A percentile compares a stretch with the other conserved stretches of the same genome.
Conservation (phyloP, 345 rosid species). For the Cardiospermum halicacabum region DNA sequence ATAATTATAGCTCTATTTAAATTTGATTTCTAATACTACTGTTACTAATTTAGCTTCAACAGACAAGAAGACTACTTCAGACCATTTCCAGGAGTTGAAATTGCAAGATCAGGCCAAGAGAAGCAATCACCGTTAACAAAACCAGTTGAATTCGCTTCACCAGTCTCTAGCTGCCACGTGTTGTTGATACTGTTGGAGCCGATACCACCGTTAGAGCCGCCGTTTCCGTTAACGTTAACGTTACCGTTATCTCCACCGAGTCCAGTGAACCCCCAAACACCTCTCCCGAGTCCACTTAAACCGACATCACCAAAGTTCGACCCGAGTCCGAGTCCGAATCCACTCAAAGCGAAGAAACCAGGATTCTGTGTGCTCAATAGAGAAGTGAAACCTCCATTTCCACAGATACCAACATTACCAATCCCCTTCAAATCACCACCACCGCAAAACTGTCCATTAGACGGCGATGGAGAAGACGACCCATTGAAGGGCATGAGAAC, state of each 20-base stretch:
- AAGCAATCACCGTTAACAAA: slow-evolving; percentile 67
- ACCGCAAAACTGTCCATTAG: slow-evolving; percentile 18
- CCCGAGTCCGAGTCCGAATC: slow-evolving; percentile 71
- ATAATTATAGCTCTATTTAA: slow-evolving; percentile 8
- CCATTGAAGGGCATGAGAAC: slow-evolving; percentile 50
- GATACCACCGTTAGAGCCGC: slow-evolving; percentile 20
- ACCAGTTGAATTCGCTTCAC: slow-evolving; percentile 31
- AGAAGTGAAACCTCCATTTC: slow-evolving; percentile 55
- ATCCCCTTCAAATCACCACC: slow-evolving; percentile 28
- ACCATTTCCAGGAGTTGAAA: slow-evolving; percentile 79
- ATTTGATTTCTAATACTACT: slow-evolving; percentile 1
- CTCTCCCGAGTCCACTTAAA: slow-evolving; percentile 78
- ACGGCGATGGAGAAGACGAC: no score
- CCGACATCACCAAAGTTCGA: slow-evolving; percentile 55
- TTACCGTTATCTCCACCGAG: no score
- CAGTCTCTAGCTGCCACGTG: slow-evolving; percentile 82
- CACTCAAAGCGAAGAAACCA: slow-evolving; percentile 61
- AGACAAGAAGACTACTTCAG: slow-evolving; percentile 46
- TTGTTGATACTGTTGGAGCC: neutral
- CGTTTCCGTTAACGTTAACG: no score
- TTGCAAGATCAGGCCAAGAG: slow-evolving; percentile 91
- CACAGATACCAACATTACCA: slow-evolving; percentile 19
- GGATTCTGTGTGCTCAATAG: slow-evolving; percentile 60
- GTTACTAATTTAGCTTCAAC: slow-evolving; percentile 4
- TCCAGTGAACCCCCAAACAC: slow-evolving; percentile 64